phyloP scores from a whole-genome alignment of 331 rosid genomes.

The Cydonia oblonga region DNA sequence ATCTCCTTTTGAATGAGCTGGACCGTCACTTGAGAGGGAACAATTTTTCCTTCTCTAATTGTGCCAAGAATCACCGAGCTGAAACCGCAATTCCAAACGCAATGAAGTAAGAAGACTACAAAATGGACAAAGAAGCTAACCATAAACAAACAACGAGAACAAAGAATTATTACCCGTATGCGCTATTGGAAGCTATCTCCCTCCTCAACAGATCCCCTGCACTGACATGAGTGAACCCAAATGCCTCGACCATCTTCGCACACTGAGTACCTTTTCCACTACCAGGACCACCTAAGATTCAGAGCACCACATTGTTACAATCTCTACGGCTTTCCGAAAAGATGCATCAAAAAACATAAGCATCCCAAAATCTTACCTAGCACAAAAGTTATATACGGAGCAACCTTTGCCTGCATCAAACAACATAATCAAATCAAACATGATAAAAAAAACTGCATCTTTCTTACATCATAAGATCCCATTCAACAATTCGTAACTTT shows the following conservation, averaged over 20 bases:
- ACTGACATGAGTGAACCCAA: conserved; percentile 80
- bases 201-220: conserved; percentile 92
- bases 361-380: conserved; percentile 45
- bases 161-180: conserved; percentile 50
- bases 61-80: conserved; percentile 66
- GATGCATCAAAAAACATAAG: neutral
- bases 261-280: conserved; percentile 97
- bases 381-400: conserved; percentile 60
- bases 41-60: conserved; percentile 75
- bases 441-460: neutral
- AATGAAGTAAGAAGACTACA: neutral
- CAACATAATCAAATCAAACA: neutral
- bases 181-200: conserved; percentile 56
- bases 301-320: neutral
- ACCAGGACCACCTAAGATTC: conserved; percentile 81
- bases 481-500: neutral
- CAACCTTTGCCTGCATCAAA: conserved; percentile 47
- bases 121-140: neutral
- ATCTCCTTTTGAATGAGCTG: conserved; percentile 69
- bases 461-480: neutral
- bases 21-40: conserved; percentile 82
- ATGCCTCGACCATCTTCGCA: conserved; percentile 63
- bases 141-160: conserved; percentile 2
- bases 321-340: neutral
- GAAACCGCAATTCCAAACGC: conserved; percentile 25